Base-by-base conservation (phyloP, 768 basidiomycete species). In the Tremella yokohamensis region DNA sequence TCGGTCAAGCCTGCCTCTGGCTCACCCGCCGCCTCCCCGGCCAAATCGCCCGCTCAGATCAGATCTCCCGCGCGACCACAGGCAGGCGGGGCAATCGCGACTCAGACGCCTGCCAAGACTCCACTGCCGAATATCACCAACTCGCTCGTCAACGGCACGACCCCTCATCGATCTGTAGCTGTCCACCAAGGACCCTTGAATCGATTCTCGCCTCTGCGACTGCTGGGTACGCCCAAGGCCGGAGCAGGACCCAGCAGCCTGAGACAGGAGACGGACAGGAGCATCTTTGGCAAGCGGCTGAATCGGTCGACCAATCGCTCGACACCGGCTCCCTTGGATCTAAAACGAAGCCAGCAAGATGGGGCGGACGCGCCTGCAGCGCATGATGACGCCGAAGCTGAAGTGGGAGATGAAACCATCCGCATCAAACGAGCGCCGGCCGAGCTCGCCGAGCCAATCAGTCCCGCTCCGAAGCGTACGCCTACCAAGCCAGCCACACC, bases 111-210 rank as follows among this genome's bases (percentile, higher is more conserved):
- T n/a, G 60, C 34, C 40, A 57, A 54, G 40, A 63, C 62, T 11
- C 63, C 63, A 22, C 15, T 58, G 56, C 68, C 62, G 9, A 57
- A 59, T 19, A 57, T 71, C 2, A 62, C 69, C 11, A 71, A 71
- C 45, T 62, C 60, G 1, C 54, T 71, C 7, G 69, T 71, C 0
- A 66, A 63, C 52, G 66, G 68, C 0, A 65, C 61, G 20, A 69
- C 67, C n/a, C 67, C 67, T 8, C 25, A 56, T 16, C n/a, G 64
- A 34, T 22, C 37, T 8, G 29, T 44, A n/a, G 48, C 44, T 13
- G 40, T 56, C 26, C 26, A 29, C n/a, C 49, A n/a, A 3, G 49
- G 49, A 38, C 26, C 51, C 7, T 54, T 61, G 26, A 59, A 64
- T 44, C 26, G 64, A 25, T 69, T 69, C 57, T 60, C 58, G 24